Percentiles rank a stretch among this genome's conserved stretches.
Conservation (phyloP, 768 basidiomycete genomes). For the Infundibulicybe gibba region DNA sequence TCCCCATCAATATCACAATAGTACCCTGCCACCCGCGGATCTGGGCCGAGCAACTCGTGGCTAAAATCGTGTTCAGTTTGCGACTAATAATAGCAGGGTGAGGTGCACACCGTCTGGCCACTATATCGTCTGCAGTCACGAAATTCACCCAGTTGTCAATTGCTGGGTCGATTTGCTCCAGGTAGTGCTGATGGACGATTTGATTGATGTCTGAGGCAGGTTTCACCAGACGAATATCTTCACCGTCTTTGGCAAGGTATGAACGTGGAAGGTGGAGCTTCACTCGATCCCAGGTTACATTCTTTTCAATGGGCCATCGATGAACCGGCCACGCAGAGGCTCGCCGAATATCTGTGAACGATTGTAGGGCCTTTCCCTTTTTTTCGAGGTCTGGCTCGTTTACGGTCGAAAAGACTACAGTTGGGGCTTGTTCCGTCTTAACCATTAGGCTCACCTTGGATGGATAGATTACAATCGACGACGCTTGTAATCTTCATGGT, state of each 20-base stretch:
- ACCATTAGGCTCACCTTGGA: neutral
- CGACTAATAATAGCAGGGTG: neutral
- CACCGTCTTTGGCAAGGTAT: conserved; percentile 30
- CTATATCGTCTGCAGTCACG: conserved; percentile 28
- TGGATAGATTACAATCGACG: neutral
- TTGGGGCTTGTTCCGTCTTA: neutral
- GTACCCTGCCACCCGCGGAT: conserved; percentile 40
- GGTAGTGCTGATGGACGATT: conserved; percentile 24
- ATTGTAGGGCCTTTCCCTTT: conserved; percentile 20
- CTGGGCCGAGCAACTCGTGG: conserved; percentile 41
- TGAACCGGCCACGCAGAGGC: conserved; percentile 36
- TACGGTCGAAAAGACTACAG: no score
- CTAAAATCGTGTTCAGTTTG: conserved; percentile 14
- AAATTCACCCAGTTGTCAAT: conserved; percentile 21
- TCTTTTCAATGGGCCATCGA: conserved; percentile 35
- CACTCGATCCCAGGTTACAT: conserved; percentile 20
- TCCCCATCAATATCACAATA: conserved; percentile 31
- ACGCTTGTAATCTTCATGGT: neutral
- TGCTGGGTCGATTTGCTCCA: conserved; percentile 15
- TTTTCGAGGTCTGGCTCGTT: neutral
- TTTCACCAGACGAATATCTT: conserved; percentile 25
- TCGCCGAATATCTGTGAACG: conserved; percentile 22
- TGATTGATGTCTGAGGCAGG: conserved; percentile 33
- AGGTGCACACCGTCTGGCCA: conserved; percentile 19
- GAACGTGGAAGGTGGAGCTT: conserved; percentile 35